Percentiles rank a stretch among this genome's conserved stretches.
phyloP scores from a whole-genome alignment of 1,139 yeast genomes.

The Zygosaccharomyces pseudobailii region DNA sequence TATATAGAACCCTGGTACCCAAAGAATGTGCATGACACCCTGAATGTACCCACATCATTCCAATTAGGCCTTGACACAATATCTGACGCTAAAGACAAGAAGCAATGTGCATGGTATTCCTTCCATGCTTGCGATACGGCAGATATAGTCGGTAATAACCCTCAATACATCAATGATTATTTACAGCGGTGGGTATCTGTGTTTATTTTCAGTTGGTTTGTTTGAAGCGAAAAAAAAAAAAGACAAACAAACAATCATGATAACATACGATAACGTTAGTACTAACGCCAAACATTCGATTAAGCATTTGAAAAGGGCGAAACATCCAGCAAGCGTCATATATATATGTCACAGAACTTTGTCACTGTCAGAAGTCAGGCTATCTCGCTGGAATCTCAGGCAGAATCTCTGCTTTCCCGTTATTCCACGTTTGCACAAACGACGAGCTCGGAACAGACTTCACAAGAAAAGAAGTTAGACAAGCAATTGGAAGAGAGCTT shows the following conservation, averaged over 20 bases:
- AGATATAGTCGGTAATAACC: constrained; percentile 21
- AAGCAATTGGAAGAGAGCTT: constrained; percentile 42
- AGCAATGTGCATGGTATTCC: constrained; percentile 23
- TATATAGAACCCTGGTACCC: constrained; percentile 11
- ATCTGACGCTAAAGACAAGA: neutral
- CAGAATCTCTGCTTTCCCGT: constrained; percentile 46
- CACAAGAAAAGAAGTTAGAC: constrained; percentile 44
- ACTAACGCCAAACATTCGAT: neutral
- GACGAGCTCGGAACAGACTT: constrained; percentile 43
- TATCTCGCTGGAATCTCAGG: constrained; percentile 52
- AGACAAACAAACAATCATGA: neutral
- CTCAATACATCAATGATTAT: constrained; percentile 11
- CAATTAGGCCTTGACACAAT: constrained; percentile 12
- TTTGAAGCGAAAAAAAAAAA: constrained; percentile 1
- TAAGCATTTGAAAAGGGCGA: neutral
- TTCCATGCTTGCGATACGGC: constrained; percentile 30
- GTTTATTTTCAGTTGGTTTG: constrained; percentile 28
- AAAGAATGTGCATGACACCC: constrained; percentile 1
- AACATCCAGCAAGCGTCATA: neutral
- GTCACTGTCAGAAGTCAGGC: constrained; percentile 52
- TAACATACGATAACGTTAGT: neutral
- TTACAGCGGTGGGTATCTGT: constrained; percentile 26
- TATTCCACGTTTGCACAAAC: constrained; percentile 52
- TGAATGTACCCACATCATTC: constrained; percentile 5
- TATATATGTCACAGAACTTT: constrained; percentile 35